Conservation (phyloP, 1,284 basidiomycete species). For the Cystobasidium pallidum region DNA sequence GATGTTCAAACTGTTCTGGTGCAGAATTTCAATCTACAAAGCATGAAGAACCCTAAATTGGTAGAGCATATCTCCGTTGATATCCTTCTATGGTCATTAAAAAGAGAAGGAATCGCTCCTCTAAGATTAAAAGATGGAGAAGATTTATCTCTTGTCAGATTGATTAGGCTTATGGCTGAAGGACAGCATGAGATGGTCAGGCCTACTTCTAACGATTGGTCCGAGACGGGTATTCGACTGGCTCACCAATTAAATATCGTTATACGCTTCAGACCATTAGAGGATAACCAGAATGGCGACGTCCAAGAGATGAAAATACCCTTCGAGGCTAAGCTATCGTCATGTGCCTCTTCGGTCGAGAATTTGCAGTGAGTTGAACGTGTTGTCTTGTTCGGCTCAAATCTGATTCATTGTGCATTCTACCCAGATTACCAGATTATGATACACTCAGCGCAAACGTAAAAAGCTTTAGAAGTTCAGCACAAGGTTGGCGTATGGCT, state of each 20-base stretch:
- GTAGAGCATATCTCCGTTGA: slow-evolving; percentile 17
- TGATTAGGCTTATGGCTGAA: slow-evolving; percentile 36
- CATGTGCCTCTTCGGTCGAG: slow-evolving; percentile 28
- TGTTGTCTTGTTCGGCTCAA: too few relatives aligned
- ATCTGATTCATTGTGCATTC: too few relatives aligned
- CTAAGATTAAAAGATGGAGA: slow-evolving; percentile 19
- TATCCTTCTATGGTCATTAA: slow-evolving; percentile 31
- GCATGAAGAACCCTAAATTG: slow-evolving; percentile 25
- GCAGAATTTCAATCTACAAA: slow-evolving; percentile 35
- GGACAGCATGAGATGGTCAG: slow-evolving; percentile 25
- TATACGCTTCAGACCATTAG: slow-evolving; percentile 22
- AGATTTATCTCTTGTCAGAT: slow-evolving; percentile 22
- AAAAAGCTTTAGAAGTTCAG: slow-evolving; percentile 12
- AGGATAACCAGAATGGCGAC: neutral
- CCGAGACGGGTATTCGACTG: slow-evolving; percentile 38
- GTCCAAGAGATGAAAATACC: slow-evolving; percentile 40
- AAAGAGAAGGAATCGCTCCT: slow-evolving; percentile 12
- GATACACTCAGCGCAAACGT: neutral
- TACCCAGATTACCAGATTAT: slow-evolving; percentile 14
- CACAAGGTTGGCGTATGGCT: slow-evolving; percentile 25
- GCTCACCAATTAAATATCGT: slow-evolving; percentile 28
- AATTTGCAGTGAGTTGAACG: slow-evolving; percentile 40
- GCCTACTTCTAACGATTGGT: slow-evolving; percentile 27
- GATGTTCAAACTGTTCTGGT: slow-evolving; percentile 29
- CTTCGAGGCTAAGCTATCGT: slow-evolving; percentile 25